Evolutionary conservation across 1,139 yeast genomes (phyloP), one percentile per base, ranked within the genome.

Genomic region (Candida tetrigidarum): DNA sequence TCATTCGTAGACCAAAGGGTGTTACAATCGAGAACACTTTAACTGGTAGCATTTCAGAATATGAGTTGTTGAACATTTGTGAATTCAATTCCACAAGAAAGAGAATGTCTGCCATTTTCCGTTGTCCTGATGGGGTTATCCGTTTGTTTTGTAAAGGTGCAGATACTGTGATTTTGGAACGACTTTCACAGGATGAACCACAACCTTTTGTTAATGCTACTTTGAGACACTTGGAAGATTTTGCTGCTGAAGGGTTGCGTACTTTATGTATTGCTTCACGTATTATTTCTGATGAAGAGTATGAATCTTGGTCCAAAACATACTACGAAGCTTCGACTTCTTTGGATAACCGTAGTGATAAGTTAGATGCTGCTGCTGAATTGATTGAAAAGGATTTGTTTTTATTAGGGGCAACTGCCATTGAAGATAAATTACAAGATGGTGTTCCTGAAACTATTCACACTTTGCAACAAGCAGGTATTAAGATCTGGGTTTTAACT

Each of bases 371-470:
- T 11, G 75, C 69, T 2, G 79, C 80, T 1, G 97, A 93, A 57
- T 57, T 83, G 46, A 91, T 95, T 53, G 99, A 95, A 63, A 77
- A 73, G 34, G 86, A 86, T 49, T 69, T 95, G 57, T 84, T 84
- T 51, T 71, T 95, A 43, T 71, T 93, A 18, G 99, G 99, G 26
- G 99, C 98, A 1, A 95, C 99, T 36, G 99, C 99, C 1, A 93
- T 95, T 62, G 99, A 95, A 63, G 99, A 95, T 63, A 92, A 93
- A 60, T 74, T 95, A 44, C 99, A 95, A 68, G 99, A 93, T 49
- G 99, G 97, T 30, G 99, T 95, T 11, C 98, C 99, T 1, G 99
- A 95, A 55, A 91, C 99, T 1, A 95, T 95, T 48, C 93, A 89
- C 52, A 88, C 96, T 3, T 74, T 95, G 47, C 99, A 93, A 63